These are phyloP conservation scores for Wallacemonas sp. DNA, from an alignment of 208 protist genomes.

Conservation along the genomic window DNA sequence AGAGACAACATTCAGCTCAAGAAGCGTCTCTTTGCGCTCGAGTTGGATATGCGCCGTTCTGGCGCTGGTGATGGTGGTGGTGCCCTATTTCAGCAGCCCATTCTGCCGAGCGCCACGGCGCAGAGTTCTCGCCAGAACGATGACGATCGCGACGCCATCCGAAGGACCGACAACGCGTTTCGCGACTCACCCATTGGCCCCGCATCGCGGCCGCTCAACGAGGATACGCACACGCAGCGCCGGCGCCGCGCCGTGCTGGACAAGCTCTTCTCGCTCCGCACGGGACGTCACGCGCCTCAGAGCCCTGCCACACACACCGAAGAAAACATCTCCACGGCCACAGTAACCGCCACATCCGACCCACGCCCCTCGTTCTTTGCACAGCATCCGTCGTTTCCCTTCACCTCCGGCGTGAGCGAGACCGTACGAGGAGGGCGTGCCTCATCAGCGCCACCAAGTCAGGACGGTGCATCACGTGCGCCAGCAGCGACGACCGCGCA, in stretches of 20 bases:
- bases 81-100: too few relatives aligned
- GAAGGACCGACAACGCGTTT: neutral
- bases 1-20: conserved; percentile 47
- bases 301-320: too few relatives aligned
- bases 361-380: conserved; percentile 5
- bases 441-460: neutral
- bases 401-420: too few relatives aligned
- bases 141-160: neutral
- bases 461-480: neutral
- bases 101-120: neutral
- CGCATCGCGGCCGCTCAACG: too few relatives aligned
- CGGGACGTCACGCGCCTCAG: neutral
- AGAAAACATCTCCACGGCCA: too few relatives aligned
- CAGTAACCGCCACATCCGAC: too few relatives aligned
- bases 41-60: conserved; percentile 16
- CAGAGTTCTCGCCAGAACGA: neutral
- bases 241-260: conserved; percentile 8
- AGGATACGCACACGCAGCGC: neutral
- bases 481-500: neutral
- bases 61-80: too few relatives aligned
- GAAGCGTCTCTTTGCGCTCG: conserved; percentile 44
- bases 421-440: too few relatives aligned
- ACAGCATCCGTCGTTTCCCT: neutral
- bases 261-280: neutral
- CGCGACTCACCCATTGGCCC: too few relatives aligned